Conservation (phyloP, 768 basidiomycete species). For the Hypsizygus marmoreus region DNA sequence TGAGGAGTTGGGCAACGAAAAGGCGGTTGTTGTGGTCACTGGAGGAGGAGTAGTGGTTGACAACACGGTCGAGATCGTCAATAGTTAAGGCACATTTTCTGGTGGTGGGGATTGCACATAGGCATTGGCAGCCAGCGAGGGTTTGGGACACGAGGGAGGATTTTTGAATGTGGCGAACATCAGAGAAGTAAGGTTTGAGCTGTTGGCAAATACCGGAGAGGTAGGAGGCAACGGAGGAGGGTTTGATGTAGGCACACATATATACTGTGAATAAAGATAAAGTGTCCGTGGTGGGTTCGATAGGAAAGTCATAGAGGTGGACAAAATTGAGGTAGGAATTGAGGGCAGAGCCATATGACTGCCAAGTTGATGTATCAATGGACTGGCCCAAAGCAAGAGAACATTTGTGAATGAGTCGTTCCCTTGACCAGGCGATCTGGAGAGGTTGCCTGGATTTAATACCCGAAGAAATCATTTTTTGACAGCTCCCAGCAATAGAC, state of each 20-base stretch:
- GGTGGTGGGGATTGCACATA: not conserved
- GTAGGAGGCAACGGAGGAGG: not conserved
- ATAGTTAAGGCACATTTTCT: not conserved
- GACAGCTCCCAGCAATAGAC: slow-evolving; percentile 26
- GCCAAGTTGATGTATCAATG: slow-evolving; percentile 19
- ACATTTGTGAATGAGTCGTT: slow-evolving; percentile 30
- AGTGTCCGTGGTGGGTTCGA: too few species aligned
- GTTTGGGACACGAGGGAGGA: too few species aligned
- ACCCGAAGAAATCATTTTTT: slow-evolving; percentile 16
- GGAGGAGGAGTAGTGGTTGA: not conserved
- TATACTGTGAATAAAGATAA: too few species aligned
- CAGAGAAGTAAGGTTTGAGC: too few species aligned
- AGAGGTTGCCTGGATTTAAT: slow-evolving; percentile 28
- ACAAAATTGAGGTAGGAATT: too few species aligned
- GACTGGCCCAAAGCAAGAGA: slow-evolving; percentile 23
- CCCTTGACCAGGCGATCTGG: slow-evolving; percentile 32
- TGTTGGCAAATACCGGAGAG: not conserved
- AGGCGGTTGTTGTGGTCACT: not conserved
- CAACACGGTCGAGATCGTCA: not conserved
- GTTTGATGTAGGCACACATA: too few species aligned
- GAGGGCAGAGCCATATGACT: slow-evolving; percentile 27
- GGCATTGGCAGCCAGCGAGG: too few species aligned
- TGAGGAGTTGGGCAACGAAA: too few species aligned
- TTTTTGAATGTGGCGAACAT: too few species aligned
- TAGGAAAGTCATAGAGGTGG: too few species aligned